A percentile compares a stretch with the other conserved stretches of the same genome.
These are phyloP conservation scores for Exobasidium rhododendri DNA, from an alignment of 1,284 basidiomycete species.

Conservation along the genomic window DNA sequence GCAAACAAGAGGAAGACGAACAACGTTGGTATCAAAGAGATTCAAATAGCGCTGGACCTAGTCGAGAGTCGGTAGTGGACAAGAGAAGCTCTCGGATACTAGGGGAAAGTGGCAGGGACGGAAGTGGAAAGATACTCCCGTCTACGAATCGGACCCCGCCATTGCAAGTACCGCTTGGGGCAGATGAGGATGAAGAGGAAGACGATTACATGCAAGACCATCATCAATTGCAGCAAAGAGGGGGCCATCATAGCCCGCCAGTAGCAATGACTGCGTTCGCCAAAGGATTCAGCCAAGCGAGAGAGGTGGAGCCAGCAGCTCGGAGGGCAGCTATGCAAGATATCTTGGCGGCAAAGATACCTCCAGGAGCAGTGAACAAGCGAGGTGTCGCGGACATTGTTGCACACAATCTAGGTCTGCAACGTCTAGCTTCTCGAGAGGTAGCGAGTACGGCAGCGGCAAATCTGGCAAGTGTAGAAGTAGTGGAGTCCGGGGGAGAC, in stretches of 20 bases:
- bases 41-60: constrained; percentile 5
- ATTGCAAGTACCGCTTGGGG: constrained; percentile 19
- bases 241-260: not conserved
- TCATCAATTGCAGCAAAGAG: not conserved
- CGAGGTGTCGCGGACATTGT: constrained; percentile 1
- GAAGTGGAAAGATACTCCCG: not conserved
- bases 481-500: not conserved
- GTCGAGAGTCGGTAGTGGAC: constrained; percentile 16
- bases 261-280: not conserved
- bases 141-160: not conserved
- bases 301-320: not conserved
- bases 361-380: not conserved
- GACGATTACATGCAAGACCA: constrained; percentile 13
- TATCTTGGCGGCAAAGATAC: constrained; percentile 17
- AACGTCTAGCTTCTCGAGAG: constrained; percentile 20
- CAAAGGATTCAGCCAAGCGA: not conserved
- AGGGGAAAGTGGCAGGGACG: not conserved
- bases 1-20: constrained; percentile 23
- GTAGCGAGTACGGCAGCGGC: not conserved
- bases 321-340: constrained; percentile 12
- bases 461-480: not conserved
- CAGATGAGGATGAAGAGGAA: constrained; percentile 16
- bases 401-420: not conserved
- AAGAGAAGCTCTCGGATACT: constrained; percentile 15
- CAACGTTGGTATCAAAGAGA: constrained; percentile 15